These are phyloP conservation scores for Coffea canephora DNA, from an alignment of 257 asterid species.

Conservation along the genomic window DNA sequence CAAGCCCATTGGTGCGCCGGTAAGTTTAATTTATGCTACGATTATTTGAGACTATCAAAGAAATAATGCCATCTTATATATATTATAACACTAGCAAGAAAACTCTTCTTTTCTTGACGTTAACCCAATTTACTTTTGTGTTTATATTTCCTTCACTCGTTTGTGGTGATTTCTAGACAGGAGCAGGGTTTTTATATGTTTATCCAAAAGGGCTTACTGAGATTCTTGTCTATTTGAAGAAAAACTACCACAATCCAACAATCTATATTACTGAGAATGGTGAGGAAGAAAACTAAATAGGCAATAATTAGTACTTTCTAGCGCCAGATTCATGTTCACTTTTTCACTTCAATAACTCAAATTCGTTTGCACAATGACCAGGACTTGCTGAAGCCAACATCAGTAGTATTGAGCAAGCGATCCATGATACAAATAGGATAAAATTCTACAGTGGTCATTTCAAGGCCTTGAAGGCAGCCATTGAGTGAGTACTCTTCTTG, in stretches of 20 bases:
- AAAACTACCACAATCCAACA: conserved; percentile 16
- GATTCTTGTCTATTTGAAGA: conserved; percentile 19
- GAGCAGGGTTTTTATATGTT: neutral
- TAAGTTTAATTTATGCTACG: neutral
- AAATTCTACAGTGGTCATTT: conserved; percentile 40
- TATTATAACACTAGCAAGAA: neutral
- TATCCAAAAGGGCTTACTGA: conserved; percentile 18
- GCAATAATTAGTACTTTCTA: no score
- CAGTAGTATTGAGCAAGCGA: neutral
- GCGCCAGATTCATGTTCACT: no score
- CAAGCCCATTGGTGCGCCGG: conserved; percentile 4
- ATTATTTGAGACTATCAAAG: neutral
- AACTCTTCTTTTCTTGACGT: neutral
- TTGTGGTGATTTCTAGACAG: conserved; percentile 11
- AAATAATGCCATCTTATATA: no score
- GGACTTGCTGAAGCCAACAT: conserved; percentile 19
- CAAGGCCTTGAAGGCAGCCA: conserved; percentile 28
- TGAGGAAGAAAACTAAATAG: neutral
- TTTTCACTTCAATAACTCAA: no score
- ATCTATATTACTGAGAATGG: conserved; percentile 27
- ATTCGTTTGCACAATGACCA: neutral
- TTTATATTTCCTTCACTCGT: neutral
- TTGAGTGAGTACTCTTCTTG: conserved; percentile 30
- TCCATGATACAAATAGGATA: conserved; percentile 13
- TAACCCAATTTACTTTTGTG: neutral